Percentiles rank a stretch among this genome's conserved stretches.
phyloP scores from a whole-genome alignment of 495 filamentous ascomycete genomes.

The Aspergillus coremiiformis region DNA sequence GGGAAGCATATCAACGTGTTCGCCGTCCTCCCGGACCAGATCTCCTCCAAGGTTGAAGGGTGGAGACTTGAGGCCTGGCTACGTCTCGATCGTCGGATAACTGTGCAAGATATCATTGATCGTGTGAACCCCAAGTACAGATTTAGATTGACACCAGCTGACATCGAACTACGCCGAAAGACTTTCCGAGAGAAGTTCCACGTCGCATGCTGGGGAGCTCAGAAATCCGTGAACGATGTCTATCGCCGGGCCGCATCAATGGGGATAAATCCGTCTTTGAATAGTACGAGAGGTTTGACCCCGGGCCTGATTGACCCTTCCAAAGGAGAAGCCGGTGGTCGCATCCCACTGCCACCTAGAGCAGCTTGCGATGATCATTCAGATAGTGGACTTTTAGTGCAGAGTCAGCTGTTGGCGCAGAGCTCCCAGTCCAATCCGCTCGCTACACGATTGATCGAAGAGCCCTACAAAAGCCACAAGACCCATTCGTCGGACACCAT shows the following conservation, averaged over 20 bases:
- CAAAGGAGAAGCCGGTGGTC: conserved; percentile 8
- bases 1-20: conserved; percentile 10
- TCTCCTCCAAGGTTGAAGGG: conserved; percentile 16
- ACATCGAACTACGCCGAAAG: conserved; percentile 5
- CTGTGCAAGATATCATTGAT: conserved; percentile 16
- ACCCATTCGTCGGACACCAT: not conserved
- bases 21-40: conserved; percentile 7
- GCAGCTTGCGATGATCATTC: not conserved
- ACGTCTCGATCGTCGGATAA: conserved; percentile 17
- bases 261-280: conserved; percentile 7
- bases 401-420: not conserved
- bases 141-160: not conserved
- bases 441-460: not conserved
- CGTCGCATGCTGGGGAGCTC: conserved; percentile 9
- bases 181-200: conserved; percentile 8
- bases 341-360: not conserved
- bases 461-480: not conserved
- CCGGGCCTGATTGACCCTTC: conserved; percentile 9
- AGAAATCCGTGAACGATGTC: conserved; percentile 2
- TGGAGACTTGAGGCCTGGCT: conserved; percentile 21
- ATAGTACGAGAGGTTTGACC: conserved; percentile 11
- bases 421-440: not conserved
- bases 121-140: conserved; percentile 13
- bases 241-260: not conserved
- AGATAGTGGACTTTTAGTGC: not conserved